Conservation (phyloP, 176 grass and related monocot genomes). For the Thinopyrum elongatum region DNA sequence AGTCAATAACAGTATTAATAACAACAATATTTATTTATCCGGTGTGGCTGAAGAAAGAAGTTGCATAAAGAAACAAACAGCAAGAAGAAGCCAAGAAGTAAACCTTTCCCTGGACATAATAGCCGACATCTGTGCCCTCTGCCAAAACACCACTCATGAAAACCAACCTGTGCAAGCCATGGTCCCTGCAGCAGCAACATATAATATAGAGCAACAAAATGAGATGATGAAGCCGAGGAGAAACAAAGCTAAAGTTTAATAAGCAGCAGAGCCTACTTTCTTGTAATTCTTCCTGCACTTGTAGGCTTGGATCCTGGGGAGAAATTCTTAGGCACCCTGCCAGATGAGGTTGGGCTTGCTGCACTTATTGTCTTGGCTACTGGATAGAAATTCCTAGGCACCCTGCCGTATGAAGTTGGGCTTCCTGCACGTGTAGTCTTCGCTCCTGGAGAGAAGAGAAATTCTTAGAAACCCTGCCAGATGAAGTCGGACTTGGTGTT, state of each 20-base stretch:
- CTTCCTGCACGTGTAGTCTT: constrained; percentile 26
- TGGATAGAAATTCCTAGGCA: constrained; percentile 40
- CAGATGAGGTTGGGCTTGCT: neutral
- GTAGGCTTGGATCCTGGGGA: constrained; percentile 30
- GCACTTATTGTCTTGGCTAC: constrained; percentile 33
- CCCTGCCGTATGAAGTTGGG: constrained; percentile 28
- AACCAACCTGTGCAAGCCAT: constrained; percentile 67
- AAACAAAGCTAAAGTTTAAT: neutral
- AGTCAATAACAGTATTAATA: constrained; percentile 25
- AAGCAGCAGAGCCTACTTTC: constrained; percentile 44
- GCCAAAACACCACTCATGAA: constrained; percentile 75
- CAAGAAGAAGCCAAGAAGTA: constrained; percentile 15
- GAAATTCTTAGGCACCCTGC: constrained; percentile 39
- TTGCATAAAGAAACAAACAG: neutral
- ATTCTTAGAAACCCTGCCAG: constrained; percentile 42
- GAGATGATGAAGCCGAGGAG: neutral
- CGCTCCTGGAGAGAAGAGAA: constrained; percentile 24
- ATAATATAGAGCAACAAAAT: constrained; percentile 1
- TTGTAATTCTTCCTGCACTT: constrained; percentile 55
- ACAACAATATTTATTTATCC: constrained; percentile 1
- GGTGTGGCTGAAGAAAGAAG: constrained; percentile 1
- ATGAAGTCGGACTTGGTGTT: constrained; percentile 21
- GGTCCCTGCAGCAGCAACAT: constrained; percentile 50
- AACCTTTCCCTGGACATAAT: constrained; percentile 88
- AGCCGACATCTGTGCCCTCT: constrained; percentile 71